Conservation (phyloP, 768 basidiomycete species). For the Daedalea quercina region DNA sequence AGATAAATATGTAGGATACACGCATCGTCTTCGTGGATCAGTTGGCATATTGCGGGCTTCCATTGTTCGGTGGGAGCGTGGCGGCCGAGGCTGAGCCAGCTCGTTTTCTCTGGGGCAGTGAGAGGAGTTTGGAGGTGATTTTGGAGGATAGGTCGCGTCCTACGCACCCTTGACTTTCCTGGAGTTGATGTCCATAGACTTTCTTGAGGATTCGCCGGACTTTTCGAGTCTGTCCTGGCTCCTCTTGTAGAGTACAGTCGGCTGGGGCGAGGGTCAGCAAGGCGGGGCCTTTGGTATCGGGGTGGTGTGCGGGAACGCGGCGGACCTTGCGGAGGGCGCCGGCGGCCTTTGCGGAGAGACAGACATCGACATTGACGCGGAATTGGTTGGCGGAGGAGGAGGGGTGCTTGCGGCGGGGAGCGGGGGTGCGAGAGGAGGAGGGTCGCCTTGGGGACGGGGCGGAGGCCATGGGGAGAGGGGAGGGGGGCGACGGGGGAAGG, state of each 20-base stretch:
- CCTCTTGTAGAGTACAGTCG: slow-evolving; percentile 42
- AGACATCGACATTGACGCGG: slow-evolving; percentile 55
- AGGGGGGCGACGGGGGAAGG: neutral
- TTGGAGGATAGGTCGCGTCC: neutral
- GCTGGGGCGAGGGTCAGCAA: slow-evolving; percentile 2
- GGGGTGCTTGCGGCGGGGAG: neutral
- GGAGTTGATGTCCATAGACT: slow-evolving; percentile 33
- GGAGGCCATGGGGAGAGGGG: neutral
- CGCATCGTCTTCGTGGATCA: slow-evolving; percentile 59
- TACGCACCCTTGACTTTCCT: slow-evolving; percentile 55
- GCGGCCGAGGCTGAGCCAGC: slow-evolving; percentile 59
- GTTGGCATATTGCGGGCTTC: slow-evolving; percentile 66
- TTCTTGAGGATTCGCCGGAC: slow-evolving; percentile 19
- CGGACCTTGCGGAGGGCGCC: slow-evolving; percentile 52
- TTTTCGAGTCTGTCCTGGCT: slow-evolving; percentile 50
- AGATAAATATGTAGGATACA: slow-evolving; percentile 70
- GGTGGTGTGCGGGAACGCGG: neutral
- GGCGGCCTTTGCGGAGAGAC: slow-evolving; percentile 46
- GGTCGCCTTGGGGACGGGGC: neutral
- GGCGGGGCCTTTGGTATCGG: neutral
- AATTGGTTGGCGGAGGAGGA: slow-evolving; percentile 36
- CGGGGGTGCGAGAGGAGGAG: neutral
- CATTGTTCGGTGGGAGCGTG: slow-evolving; percentile 53
- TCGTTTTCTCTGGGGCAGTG: slow-evolving; percentile 54
- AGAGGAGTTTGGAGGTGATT: no score